Base-by-base conservation (phyloP, 1,284 basidiomycete species). In the Taiwanofungus camphoratus region DNA sequence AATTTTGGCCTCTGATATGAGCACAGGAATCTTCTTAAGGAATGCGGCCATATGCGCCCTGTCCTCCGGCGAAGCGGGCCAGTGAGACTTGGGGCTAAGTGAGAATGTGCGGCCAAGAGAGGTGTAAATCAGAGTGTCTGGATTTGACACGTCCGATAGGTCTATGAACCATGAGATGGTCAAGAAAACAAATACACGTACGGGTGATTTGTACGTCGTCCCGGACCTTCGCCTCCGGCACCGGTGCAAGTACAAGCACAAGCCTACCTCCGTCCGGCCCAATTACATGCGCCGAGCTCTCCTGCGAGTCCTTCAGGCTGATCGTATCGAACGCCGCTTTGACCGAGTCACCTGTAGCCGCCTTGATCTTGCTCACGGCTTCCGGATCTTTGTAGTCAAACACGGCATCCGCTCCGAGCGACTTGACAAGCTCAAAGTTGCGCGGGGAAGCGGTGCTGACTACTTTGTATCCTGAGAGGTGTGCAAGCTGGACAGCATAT, bases 401-500 rank as follows among this genome's bases (percentile, higher is more conserved):
- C 2, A 66, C 61, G 2, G 52, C 63, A 37, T 70, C 63, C 0
- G 71, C 73, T 3, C 73, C 72, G 26, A 64, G 60, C 1, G 54
- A 44, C 49, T 64, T 66, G 45, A 72, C 57, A 18, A 69, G 57
- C 5, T 61, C 64, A 38, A 56, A 62, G 50, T 70, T 69, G 29
- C 59, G 60, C 3, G 67, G 62, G 3, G 67, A 70, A 12, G 67
- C 60, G 6, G 67, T 67, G 4, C 70, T 61, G 40, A 67, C 58
- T 27, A 70, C 65, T 30, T 60, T 61, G 53, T 66, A 67, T 16
- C 72, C 71, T 1, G 63, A 52, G 15, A 66, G 45, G 44, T 66
- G 65, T 22, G 66, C 67, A 23, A 74, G 60, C 51, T 73, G 69
- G 29, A 73, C 55, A 1, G 67, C 67, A 52, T 62, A 70, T 19